Base-by-base conservation (phyloP, 352 stramenopile species). In the Phytophthora megakarya region DNA sequence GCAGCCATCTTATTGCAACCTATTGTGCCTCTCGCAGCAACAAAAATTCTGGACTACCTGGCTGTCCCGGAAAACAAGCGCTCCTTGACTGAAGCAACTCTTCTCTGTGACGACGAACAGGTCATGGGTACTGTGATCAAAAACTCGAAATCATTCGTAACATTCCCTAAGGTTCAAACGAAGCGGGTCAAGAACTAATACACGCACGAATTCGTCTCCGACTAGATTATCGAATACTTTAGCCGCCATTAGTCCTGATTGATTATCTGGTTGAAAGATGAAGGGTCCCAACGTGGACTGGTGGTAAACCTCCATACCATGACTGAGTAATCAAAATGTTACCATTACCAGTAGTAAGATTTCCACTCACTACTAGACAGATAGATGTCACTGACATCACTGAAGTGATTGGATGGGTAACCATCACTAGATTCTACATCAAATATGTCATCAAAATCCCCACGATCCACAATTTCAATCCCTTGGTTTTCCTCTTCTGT, bases 1-100 rank as follows among this genome's bases (percentile, higher is more conserved):
- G 6, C 43, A 94, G 86, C 86, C 5, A 89, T 91, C 52, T 60
- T 95, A 30, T 48, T 95, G 46, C 81, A 91, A 47, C 86, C 86
- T 18, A 72, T 84, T 8, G 77, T 93, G 22, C 86, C 86, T 0
- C 61, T 79, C 43, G 75, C 82, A 11, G 60, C 84, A 19, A 65
- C 58, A 32, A 81, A 81, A 54, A 91, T 95, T 53, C 66, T 95
- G 11, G 76, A 92, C 52, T 91, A 91, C 61, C 65, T 95, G 9
- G 61, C 45, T 1, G 84, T 93, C 0, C 81, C 86, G 1, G 10
- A 35, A 11, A 45, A 62, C n/a, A 76, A 86, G 28, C 77, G 84
- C 7, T 80, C 72, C 37, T 72, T 95, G 37, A 51, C 52, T 11
- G 65, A 90, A 45, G 83, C 82, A 26, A 80, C 72, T 25, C 44